Evolutionary conservation across 2,329 filamentous ascomycete species (phyloP), one percentile per base, ranked within the genome.

Genomic region (Ophiostoma triangulosporum): DNA sequence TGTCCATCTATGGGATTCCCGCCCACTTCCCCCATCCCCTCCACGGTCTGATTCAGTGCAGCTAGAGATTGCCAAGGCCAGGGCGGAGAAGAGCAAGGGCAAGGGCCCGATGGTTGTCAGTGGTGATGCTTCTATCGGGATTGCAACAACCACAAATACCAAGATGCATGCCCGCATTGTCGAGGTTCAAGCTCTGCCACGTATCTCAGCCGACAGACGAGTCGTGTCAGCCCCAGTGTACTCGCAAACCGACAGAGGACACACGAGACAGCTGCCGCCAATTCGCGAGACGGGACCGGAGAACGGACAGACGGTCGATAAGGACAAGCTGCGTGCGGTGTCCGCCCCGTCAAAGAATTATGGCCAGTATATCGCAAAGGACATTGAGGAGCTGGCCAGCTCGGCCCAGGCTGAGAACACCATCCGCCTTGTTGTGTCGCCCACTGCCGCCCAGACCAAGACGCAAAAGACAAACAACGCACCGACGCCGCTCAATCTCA

Each of bases 191-290:
- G 22, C 43, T 6, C 35, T 35, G 14, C 45, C 48, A 3, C 22
- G 26, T 12, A 38, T 35, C 4, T 15, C 48, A 9, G 53, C 60
- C 3, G 71, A 76, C 17, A 69, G 74, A 6, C 71, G 77, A 20
- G 64, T 69, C 29, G 70, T 73, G 4, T 80, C 77, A 11, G 76
- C 75, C 3, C 77, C 77, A 0, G 69, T 68, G 1, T 72, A 75
- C 49, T 66, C 66, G 6, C 68, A 72, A 22, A 64, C 64, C 12
- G 66, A 64, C 24, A 55, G 70, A 60, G 61, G 60, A 57, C 66
- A 66, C 8, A 68, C 29, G 17, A 20, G 15, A 1, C 54, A 67
- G 6, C 60, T 79, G 24, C 74, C 76, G 3, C 70, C 74, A 1
- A 78, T 80, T 38, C 68, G 69, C 17, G 76, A 76, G 58, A 70